A percentile compares a stretch with the other conserved stretches of the same genome.
Evolutionary conservation across 306 rosid species (phyloP).

Genomic region (Hippophae gyantsensis): DNA sequence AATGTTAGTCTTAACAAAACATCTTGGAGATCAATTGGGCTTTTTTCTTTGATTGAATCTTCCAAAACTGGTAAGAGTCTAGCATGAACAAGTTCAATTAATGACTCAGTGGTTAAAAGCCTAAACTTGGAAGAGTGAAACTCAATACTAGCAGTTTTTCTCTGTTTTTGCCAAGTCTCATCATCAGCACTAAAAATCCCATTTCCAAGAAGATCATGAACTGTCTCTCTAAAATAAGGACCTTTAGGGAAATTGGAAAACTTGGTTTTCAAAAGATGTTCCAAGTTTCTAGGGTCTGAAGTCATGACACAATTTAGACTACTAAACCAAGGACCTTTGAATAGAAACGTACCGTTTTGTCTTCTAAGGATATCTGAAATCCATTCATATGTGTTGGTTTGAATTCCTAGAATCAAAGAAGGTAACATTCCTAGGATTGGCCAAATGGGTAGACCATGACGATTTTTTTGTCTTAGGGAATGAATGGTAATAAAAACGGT

Average conservation of each 20-base stretch:
- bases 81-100: constrained; percentile 55
- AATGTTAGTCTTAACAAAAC: constrained; percentile 36
- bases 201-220: constrained; percentile 61
- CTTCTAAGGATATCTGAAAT: constrained; percentile 27
- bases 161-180: constrained; percentile 71
- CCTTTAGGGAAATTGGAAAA: constrained; percentile 74
- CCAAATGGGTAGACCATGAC: constrained; percentile 58
- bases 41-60: too few relatives aligned
- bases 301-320: constrained; percentile 62
- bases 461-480: constrained; percentile 49
- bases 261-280: constrained; percentile 75
- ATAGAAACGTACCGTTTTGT: constrained; percentile 54
- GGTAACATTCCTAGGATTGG: constrained; percentile 84
- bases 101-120: constrained; percentile 42
- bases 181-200: constrained; percentile 77
- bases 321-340: constrained; percentile 62
- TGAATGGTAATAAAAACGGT: constrained; percentile 49
- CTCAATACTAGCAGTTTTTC: constrained; percentile 82
- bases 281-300: constrained; percentile 74
- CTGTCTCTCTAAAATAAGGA: constrained; percentile 49
- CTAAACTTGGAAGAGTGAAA: constrained; percentile 76
- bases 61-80: constrained; percentile 31
- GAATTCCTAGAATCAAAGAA: constrained; percentile 36
- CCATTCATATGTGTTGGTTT: constrained; percentile 59
- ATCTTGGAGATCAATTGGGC: constrained; percentile 33